Evolutionary conservation across 805 yeast species (phyloP).

Genomic region (Naumovozyma baii): DNA sequence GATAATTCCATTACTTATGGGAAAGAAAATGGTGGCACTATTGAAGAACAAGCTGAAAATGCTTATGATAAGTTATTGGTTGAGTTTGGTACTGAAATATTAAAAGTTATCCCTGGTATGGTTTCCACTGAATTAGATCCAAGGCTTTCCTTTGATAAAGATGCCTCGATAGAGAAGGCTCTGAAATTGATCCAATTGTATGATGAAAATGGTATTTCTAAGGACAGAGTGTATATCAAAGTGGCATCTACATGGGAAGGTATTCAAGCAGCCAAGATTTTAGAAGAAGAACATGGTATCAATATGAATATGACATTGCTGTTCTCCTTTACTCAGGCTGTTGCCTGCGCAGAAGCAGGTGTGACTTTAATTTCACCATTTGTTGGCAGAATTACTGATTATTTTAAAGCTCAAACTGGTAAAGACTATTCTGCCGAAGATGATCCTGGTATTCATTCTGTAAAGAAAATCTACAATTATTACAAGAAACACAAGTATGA

Average conservation of each 20-base stretch:
- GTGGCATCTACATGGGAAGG: constrained; percentile 99
- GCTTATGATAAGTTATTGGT: constrained; percentile 91
- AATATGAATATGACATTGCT: constrained; percentile 93
- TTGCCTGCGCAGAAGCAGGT: constrained; percentile 96
- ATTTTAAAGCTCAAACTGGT: constrained; percentile 94
- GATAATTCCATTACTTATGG: constrained; percentile 88
- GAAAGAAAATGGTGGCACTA: constrained; percentile 46
- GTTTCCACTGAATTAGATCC: constrained; percentile 99
- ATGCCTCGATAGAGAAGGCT: constrained; percentile 90
- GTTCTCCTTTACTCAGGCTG: constrained; percentile 95
- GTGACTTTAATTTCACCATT: constrained; percentile 96
- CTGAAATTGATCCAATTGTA: constrained; percentile 80
- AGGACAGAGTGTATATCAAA: constrained; percentile 90
- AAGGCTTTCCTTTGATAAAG: constrained; percentile 90
- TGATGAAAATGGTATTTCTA: constrained; percentile 71
- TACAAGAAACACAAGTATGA: constrained; percentile 94
- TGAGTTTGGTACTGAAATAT: constrained; percentile 90
- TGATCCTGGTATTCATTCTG: constrained; percentile 96
- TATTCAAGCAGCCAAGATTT: constrained; percentile 94
- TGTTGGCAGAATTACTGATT: constrained; percentile 97
- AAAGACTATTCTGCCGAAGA: constrained; percentile 63
- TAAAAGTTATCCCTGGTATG: constrained; percentile 95
- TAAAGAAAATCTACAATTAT: constrained; percentile 84
- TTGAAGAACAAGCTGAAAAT: constrained; percentile 53
- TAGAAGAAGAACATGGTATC: constrained; percentile 81